A percentile compares a stretch with the other conserved stretches of the same genome.
Conservation (phyloP, 441 rosid genomes). For the Lepidium campestre region DNA sequence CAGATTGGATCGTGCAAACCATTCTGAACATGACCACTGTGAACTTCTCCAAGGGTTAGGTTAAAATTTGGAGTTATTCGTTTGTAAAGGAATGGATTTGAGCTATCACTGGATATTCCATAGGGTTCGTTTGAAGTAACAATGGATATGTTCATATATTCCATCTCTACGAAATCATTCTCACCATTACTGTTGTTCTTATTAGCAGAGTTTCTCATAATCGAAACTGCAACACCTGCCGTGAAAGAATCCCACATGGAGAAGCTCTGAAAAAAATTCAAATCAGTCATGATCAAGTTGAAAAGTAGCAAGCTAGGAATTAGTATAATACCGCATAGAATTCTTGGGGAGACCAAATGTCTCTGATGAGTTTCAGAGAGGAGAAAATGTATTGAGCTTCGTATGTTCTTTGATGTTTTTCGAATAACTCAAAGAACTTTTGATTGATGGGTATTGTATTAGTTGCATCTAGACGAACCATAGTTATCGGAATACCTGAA, state of each 20-base stretch:
- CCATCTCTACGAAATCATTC: conserved; percentile 83
- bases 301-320: not conserved
- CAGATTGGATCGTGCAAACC: conserved; percentile 68
- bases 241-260: conserved; percentile 94
- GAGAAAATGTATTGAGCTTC: conserved; percentile 79
- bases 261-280: conserved; percentile 42
- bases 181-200: conserved; percentile 28
- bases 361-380: conserved; percentile 65
- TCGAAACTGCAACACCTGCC: conserved; percentile 68
- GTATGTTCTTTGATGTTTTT: conserved; percentile 49
- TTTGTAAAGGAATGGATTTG: conserved; percentile 68
- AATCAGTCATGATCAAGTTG: no score
- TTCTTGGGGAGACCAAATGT: conserved; percentile 55
- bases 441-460: conserved; percentile 61
- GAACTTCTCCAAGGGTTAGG: conserved; percentile 50
- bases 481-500: conserved; percentile 77
- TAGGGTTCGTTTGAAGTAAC: conserved; percentile 81
- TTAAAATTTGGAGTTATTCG: conserved; percentile 53
- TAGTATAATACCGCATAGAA: conserved; percentile 44
- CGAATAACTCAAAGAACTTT: conserved; percentile 55
- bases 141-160: conserved; percentile 74
- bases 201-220: conserved; percentile 37
- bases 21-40: conserved; percentile 84
- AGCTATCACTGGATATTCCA: conserved; percentile 50
- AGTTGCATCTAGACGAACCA: conserved; percentile 88